Evolutionary conservation across 1,139 yeast genomes (phyloP), one percentile per base, ranked within the genome.

Genomic region (Pichiaceae sp.): DNA sequence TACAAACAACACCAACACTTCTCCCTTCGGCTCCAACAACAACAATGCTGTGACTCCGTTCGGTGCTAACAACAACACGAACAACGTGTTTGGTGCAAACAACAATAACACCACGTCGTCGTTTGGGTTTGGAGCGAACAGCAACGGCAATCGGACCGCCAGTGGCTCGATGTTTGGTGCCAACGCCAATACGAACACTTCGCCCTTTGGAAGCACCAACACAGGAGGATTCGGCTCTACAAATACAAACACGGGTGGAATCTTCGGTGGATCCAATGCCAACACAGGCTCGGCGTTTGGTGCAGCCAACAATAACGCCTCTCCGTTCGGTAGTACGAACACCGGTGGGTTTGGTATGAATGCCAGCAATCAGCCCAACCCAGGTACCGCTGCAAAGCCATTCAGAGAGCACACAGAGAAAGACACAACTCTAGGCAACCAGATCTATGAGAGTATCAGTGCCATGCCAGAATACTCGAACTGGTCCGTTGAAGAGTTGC

Each of bases 401-500:
- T 81, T 75, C 52, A 66, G 75, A 27, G 70, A 83, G 2, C 67
- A 59, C 43, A 64, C 68, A 30, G 97, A 91, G 55, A 84, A 83
- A 54, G 98, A 91, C 51, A 60, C 77, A 16, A 64, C 74, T 3
- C 66, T 76, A 33, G 68, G 54, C 12, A 65, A 71, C 1, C 73
- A 75, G 25, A 77, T 71, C 34, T 91, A 70, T 59, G 87, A 89
- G 56, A 78, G 78, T 49, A 78, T 93, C 44, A 67, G 83, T 17
- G 73, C 85, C 31, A 89, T 91, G 97, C 95, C 95, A 12, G 95
- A 86, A 53, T 91, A 91, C 57, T 70, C 72, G 47, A 78, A 78
- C 51, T 84, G 63, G 51, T 83, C 95, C 1, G 74, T 80, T 52
- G 96, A 89, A 58, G 98, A 91, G 57, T 70, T 91, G 59, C 72